These are phyloP conservation scores for Yamadazyma membranifaciens DNA, from an alignment of 1,139 yeast species.

Conservation along the genomic window DNA sequence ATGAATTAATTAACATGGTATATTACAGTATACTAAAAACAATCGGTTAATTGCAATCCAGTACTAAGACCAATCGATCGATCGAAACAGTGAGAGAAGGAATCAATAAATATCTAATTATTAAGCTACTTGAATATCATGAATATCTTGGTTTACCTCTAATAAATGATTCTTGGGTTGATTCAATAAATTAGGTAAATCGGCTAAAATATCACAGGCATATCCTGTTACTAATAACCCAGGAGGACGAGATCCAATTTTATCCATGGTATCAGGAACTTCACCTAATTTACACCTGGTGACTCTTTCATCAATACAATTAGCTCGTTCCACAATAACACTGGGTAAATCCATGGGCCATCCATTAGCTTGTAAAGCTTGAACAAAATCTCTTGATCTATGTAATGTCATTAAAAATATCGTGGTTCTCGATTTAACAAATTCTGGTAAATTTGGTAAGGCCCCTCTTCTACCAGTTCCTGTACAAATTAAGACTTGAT, in stretches of 20 bases:
- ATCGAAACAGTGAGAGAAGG: no score
- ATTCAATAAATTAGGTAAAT: no score
- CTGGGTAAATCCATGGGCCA: constrained; percentile 80
- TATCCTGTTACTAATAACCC: constrained; percentile 83
- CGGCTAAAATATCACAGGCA: constrained; percentile 50
- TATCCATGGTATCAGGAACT: constrained; percentile 70
- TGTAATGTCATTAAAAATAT: constrained; percentile 91
- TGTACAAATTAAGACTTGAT: constrained; percentile 88
- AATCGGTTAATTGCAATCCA: no score
- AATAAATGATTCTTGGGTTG: no score
- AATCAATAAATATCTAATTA: no score
- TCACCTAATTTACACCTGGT: constrained; percentile 69
- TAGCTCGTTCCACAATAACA: constrained; percentile 86
- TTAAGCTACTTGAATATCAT: no score
- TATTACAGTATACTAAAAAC: no score
- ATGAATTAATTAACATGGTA: no score
- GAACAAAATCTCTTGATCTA: constrained; percentile 67
- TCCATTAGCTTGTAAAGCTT: constrained; percentile 48
- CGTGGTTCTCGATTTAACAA: constrained; percentile 70
- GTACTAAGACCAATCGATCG: no score
- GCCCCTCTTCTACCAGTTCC: constrained; percentile 93
- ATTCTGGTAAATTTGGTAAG: constrained; percentile 76
- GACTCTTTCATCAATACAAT: constrained; percentile 89
- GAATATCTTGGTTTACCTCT: no score
- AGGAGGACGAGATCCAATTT: constrained; percentile 91